Evolutionary conservation across 768 basidiomycete species (phyloP).

Genomic region (Porphyrellus cyaneotinctus): DNA sequence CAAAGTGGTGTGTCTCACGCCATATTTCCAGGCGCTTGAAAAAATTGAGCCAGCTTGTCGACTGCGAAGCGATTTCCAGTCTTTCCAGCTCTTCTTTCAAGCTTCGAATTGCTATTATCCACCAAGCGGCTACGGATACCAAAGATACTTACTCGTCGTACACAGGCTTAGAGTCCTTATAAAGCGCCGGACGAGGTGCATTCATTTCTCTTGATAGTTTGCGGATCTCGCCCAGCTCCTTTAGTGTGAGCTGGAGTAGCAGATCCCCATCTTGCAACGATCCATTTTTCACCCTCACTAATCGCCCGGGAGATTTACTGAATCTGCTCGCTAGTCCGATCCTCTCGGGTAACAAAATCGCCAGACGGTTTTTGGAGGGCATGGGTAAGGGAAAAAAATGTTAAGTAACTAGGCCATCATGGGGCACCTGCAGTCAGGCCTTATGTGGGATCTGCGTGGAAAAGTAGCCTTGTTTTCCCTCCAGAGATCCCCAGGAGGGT

Average conservation of each 20-base stretch:
- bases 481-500: no score
- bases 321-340: not conserved
- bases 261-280: not conserved
- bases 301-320: not conserved
- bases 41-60: not conserved
- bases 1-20: not conserved
- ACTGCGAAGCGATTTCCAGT: not conserved
- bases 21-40: not conserved
- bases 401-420: not conserved
- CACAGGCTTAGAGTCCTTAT: not conserved
- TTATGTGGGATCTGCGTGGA: not conserved
- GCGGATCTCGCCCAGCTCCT: not conserved
- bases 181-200: not conserved
- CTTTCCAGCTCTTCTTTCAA: not conserved
- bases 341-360: not conserved
- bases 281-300: not conserved
- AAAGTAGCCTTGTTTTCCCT: not conserved
- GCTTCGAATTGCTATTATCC: not conserved
- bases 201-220: not conserved
- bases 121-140: not conserved
- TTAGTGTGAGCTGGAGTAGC: not conserved
- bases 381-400: not conserved
- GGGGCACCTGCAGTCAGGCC: not conserved
- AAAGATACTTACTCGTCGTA: not conserved
- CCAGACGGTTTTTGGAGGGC: not conserved